Percentiles rank a stretch among this genome's conserved stretches.
Evolutionary conservation across 2,329 filamentous ascomycete species (phyloP).

Genomic region (Aspergillus ruber): DNA sequence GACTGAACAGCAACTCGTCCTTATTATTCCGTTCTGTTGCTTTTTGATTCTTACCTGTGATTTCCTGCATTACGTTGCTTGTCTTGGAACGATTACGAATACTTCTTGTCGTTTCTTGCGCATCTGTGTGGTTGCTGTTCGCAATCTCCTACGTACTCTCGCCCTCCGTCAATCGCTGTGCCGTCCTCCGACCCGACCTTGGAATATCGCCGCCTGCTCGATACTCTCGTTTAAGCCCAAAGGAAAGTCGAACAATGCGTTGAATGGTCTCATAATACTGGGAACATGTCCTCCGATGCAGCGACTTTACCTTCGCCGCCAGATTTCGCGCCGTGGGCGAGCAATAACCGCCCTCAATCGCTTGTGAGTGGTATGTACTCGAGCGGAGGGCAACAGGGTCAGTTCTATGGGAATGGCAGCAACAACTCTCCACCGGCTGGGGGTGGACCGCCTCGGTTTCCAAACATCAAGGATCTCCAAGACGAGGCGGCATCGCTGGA

Average conservation of each 20-base stretch:
- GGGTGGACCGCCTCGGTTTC: conserved; percentile 22
- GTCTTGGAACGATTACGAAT: not conserved
- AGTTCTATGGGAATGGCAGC: conserved; percentile 20
- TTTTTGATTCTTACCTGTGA: not conserved
- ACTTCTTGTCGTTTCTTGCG: not conserved
- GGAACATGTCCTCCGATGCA: conserved; percentile 35
- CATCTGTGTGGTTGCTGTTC: not conserved
- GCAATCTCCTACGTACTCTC: not conserved
- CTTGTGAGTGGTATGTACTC: conserved; percentile 22
- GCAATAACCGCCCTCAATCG: conserved; percentile 18
- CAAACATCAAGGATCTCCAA: conserved; percentile 36
- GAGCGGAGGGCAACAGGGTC: conserved; percentile 17
- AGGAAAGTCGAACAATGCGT: conserved; percentile 18
- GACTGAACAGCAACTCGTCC: too few species aligned
- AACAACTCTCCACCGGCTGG: conserved; percentile 9
- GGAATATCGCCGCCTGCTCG: not conserved
- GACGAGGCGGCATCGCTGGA: conserved; percentile 31
- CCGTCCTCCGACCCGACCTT: not conserved
- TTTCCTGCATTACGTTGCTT: not conserved
- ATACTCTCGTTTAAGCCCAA: not conserved
- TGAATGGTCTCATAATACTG: conserved; percentile 14
- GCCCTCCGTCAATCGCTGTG: not conserved
- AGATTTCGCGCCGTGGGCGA: conserved; percentile 28
- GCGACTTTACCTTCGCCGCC: conserved; percentile 31
- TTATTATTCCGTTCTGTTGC: not conserved